These are phyloP conservation scores for Lentinus brumalis DNA, from an alignment of 768 basidiomycete genomes.

Conservation along the genomic window DNA sequence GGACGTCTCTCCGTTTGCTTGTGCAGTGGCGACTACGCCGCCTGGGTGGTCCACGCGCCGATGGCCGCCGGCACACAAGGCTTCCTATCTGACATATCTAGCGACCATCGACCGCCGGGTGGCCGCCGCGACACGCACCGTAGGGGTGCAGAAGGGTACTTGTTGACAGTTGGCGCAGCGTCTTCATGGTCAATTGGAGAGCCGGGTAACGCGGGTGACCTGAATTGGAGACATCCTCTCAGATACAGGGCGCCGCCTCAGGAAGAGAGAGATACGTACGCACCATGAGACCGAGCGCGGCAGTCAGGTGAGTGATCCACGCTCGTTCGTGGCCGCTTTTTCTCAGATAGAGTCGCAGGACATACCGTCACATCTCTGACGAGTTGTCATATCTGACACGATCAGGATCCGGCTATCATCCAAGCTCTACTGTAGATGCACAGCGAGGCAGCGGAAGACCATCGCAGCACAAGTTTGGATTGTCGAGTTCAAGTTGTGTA, in stretches of 20 bases:
- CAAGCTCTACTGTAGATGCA: too few relatives aligned
- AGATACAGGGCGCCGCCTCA: neutral
- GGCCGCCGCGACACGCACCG: neutral
- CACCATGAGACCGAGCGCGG: neutral
- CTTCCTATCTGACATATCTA: too few relatives aligned
- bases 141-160: neutral
- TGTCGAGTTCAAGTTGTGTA: too few relatives aligned
- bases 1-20: neutral
- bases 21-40: too few relatives aligned
- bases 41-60: too few relatives aligned
- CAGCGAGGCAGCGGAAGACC: too few relatives aligned
- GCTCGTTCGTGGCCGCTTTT: conserved; percentile 2
- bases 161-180: neutral
- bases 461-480: too few relatives aligned
- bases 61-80: too few relatives aligned
- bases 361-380: neutral
- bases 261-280: neutral
- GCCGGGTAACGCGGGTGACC: neutral
- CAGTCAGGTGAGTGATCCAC: conserved; percentile 9
- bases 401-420: too few relatives aligned
- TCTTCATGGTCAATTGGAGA: neutral
- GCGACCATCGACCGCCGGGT: neutral
- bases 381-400: too few relatives aligned
- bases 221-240: conserved; percentile 6
- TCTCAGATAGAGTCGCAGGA: conserved; percentile 1